Base-by-base conservation (phyloP, 2,329 filamentous ascomycete genomes). In the Rugonectria rugulosa region DNA sequence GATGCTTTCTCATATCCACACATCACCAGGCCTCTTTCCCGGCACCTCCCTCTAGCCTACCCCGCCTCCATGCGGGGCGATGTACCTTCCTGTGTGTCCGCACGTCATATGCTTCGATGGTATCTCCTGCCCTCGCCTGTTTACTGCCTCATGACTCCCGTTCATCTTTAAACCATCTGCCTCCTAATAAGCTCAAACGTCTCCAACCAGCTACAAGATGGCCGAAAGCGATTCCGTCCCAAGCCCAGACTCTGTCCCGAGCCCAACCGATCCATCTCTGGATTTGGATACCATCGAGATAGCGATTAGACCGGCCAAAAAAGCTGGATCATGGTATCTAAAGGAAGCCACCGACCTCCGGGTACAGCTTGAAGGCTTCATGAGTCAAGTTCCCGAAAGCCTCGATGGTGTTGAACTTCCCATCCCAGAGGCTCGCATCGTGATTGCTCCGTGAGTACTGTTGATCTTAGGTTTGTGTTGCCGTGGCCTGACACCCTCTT, bases 311-410 rank as follows among this genome's bases (percentile, higher is more conserved):
- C 74, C 77, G 38, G 88, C 92, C 17, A 86, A 81, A 52, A 95
- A 98, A 72, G 92, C 94, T 19, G 90, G 91, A 32, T 89, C 87
- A 15, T 99, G 95, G 95, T 99, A 99, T 72, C 81, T 87, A 6
- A 81, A 81, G 43, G 80, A 86, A 56, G 76, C 81, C 6, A 70
- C 72, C 2, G 73, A 75, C n/a, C 84, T 98, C 45, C 83, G 83
- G 3, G 67, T 70, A 6, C 82, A 96, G 75, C 88, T 99, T 5
- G 86, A 95, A 53, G 73, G 75, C 44, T 97, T 87, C 82, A 81
- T 98, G n/a, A 78, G 77, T 31, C 77, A 83, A 31, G 93, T 97
- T 7, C 89, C 91, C 2, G 73, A 79, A 43, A 80, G 82, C 1
- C 76, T 95, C 34, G 80, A 88, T 26, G 86, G 82, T 38, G 62